These are phyloP conservation scores for Penicillium paneum DNA, from an alignment of 2,329 filamentous ascomycete genomes.

Conservation along the genomic window DNA sequence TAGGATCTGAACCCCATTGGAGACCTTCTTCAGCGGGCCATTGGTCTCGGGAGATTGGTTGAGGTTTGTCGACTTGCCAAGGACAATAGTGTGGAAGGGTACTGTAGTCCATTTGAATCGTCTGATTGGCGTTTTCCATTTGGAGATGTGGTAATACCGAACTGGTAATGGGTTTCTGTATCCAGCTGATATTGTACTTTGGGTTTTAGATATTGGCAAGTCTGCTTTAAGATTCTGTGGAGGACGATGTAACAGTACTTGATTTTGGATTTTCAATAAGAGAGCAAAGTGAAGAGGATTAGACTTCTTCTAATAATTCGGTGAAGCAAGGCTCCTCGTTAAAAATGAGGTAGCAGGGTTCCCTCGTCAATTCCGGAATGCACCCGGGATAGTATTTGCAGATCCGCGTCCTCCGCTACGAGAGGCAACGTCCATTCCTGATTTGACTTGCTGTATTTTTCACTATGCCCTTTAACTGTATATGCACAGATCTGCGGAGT, in stretches of 20 bases:
- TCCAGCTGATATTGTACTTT: background rate
- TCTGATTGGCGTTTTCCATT: background rate
- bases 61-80: background rate
- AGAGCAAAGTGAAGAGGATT: background rate
- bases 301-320: background rate
- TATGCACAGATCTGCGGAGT: too few relatives aligned
- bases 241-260: background rate
- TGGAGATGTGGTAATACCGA: background rate
- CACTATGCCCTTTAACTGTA: background rate
- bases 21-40: conserved; percentile 14
- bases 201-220: background rate
- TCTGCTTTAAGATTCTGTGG: background rate
- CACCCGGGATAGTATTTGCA: conserved; percentile 9
- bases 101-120: background rate
- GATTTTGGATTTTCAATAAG: background rate
- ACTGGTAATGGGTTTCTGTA: background rate
- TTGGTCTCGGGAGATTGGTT: background rate
- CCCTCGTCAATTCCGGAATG: conserved; percentile 17
- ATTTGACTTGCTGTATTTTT: background rate
- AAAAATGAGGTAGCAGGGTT: conserved; percentile 8
- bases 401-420: background rate
- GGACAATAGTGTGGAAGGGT: background rate
- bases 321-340: background rate
- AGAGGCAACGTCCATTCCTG: background rate
- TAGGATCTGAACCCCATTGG: conserved; percentile 24